phyloP scores from a whole-genome alignment of 2,329 filamentous ascomycete species.

The Westerdykella aurantiaca region DNA sequence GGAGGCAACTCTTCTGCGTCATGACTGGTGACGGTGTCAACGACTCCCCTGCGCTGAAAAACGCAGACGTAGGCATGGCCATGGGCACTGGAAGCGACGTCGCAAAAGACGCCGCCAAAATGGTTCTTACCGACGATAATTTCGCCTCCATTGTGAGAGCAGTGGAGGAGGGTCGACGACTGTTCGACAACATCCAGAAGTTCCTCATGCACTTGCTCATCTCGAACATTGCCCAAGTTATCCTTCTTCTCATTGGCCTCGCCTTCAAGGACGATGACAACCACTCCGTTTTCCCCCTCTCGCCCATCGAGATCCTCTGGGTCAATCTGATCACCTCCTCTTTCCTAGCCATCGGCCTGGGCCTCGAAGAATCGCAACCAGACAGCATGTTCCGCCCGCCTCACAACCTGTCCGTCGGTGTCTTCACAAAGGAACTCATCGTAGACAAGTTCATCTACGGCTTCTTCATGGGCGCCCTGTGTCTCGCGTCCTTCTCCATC shows the following conservation, averaged over 20 bases:
- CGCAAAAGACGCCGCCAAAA: constrained; percentile 38
- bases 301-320: constrained; percentile 45
- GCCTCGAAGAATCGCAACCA: constrained; percentile 42
- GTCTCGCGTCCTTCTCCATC: constrained; percentile 41
- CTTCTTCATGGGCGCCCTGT: constrained; percentile 42
- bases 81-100: constrained; percentile 40
- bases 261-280: constrained; percentile 42
- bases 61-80: constrained; percentile 40
- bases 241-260: constrained; percentile 43
- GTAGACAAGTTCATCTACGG: constrained; percentile 47
- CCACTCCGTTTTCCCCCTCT: constrained; percentile 43
- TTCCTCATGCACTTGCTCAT: constrained; percentile 47
- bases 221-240: constrained; percentile 45
- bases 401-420: constrained; percentile 39
- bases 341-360: constrained; percentile 44
- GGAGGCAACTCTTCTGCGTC: constrained; percentile 36
- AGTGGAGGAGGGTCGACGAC: constrained; percentile 37
- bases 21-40: constrained; percentile 43
- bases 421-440: constrained; percentile 44
- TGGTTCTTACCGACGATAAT: constrained; percentile 40
- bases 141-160: constrained; percentile 40
- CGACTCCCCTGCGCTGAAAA: constrained; percentile 38
- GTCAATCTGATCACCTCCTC: constrained; percentile 45
- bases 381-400: constrained; percentile 46
- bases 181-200: constrained; percentile 41